Percentiles rank a stretch among this genome's conserved stretches.
Conservation (phyloP, 495 filamentous ascomycete species). For the Penicillium parvum region DNA sequence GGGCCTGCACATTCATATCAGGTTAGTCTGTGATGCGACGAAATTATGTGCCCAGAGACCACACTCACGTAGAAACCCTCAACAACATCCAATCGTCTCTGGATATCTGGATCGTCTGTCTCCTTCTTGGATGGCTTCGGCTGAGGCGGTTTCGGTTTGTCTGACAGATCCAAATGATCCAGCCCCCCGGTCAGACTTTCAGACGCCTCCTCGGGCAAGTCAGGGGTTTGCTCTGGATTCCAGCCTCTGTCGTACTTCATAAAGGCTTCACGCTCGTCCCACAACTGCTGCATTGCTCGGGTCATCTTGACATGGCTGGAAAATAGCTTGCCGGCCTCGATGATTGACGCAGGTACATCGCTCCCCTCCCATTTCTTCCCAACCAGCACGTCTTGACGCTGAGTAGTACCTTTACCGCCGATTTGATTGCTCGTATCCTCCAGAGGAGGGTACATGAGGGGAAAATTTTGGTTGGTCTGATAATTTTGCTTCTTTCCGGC, state of each 20-base stretch:
- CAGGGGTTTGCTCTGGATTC: conserved; percentile 54
- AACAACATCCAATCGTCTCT: conserved; percentile 65
- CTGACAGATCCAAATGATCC: conserved; percentile 26
- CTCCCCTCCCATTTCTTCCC: conserved; percentile 83
- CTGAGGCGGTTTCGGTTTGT: conserved; percentile 25
- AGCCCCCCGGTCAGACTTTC: conserved; percentile 26
- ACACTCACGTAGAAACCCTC: conserved; percentile 79
- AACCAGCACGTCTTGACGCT: conserved; percentile 69
- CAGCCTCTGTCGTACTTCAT: conserved; percentile 89
- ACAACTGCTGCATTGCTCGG: conserved; percentile 84
- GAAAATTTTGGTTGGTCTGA: conserved; percentile 98
- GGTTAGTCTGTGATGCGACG: conserved; percentile 3
- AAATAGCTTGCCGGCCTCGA: conserved; percentile 93
- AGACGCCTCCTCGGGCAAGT: conserved; percentile 32
- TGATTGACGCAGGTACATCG: conserved; percentile 86
- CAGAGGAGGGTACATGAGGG: conserved; percentile 91
- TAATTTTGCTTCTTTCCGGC: conserved; percentile 98
- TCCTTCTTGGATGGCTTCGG: conserved; percentile 42
- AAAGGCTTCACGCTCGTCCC: conserved; percentile 87
- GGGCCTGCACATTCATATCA: conserved; percentile 45
- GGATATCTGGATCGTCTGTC: conserved; percentile 52
- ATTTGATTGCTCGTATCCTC: conserved; percentile 77
- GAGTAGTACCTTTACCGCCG: conserved; percentile 78
- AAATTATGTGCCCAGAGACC: neutral
- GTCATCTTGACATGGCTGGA: conserved; percentile 84